Evolutionary conservation across 2,329 filamentous ascomycete genomes (phyloP), one percentile per base, ranked within the genome.

Genomic region (Aspergillus neotritici): DNA sequence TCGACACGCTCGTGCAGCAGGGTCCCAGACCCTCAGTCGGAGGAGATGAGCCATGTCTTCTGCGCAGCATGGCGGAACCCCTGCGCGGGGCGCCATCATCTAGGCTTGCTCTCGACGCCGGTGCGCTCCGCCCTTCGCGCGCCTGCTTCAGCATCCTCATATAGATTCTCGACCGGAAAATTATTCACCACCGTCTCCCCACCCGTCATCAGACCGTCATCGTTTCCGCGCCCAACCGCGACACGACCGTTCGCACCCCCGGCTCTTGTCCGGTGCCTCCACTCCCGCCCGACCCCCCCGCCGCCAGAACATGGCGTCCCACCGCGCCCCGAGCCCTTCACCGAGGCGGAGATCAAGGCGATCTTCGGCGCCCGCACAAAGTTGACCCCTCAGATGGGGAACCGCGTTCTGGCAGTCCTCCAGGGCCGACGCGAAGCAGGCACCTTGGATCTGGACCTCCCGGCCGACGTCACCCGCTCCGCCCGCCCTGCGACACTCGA

Each of bases 381-480:
- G 13, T 39, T 69, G 5, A 57, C 62, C 2, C 41, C 53, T 1
- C 51, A 50, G 4, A 43, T 66, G 40, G 68, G 62, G 2, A 70
- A 70, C 41, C 63, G 66, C 10, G 50, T 65, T 13, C 50, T 71
- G 8, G 56, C 57, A 4, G 58, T 69, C 12, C 54, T 74, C 2
- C 70, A 74, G 40, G 62, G 59, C n/a, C 64, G 70, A 17, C 67
- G 71, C 15, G 43, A 69, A 12, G 55, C 62, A 29, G 71, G 71
- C 9, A 74, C 70, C 1, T 59, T 73, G 10, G 71, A 74, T 43
- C 53, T 70, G 11, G 62, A 67, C 13, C 56, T 74, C 4, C 68
- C 70, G 4, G 49, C 51, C 17, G 67, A 72, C 39, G 60, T 71
- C 29, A 56, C 53, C 38, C 52, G 55, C n/a, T 46, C 55, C 10